Conservation (phyloP, 2,329 filamentous ascomycete genomes). For the Dothideomycetes sp. region DNA sequence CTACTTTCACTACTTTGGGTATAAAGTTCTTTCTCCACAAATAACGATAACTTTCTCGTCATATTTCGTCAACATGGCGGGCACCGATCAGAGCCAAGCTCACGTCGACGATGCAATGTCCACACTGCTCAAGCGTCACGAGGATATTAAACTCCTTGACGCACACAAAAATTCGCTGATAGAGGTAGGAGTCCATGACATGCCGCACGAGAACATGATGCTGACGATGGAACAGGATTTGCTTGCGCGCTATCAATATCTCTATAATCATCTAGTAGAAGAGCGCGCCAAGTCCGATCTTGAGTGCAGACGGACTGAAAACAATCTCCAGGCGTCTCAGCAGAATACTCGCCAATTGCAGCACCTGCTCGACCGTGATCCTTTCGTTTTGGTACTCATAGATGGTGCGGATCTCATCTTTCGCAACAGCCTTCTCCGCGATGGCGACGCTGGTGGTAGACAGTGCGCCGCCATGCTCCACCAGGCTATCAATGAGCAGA, state of each 20-base stretch:
- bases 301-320: not conserved
- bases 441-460: slow-evolving; percentile 41
- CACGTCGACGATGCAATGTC: not conserved
- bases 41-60: too few relatives aligned
- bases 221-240: not conserved
- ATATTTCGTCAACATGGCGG: not conserved
- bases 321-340: not conserved
- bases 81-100: not conserved
- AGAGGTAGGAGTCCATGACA: slow-evolving; percentile 14
- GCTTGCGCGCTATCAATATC: slow-evolving; percentile 1
- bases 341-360: not conserved
- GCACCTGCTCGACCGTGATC: slow-evolving; percentile 30
- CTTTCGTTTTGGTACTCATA: slow-evolving; percentile 49
- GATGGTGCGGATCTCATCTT: slow-evolving; percentile 50
- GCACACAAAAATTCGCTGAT: slow-evolving; percentile 22
- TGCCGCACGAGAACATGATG: too few relatives aligned
- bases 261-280: not conserved
- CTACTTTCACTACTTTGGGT: too few relatives aligned
- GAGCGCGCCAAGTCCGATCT: slow-evolving; percentile 1
- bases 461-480: slow-evolving; percentile 43
- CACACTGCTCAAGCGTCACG: not conserved
- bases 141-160: slow-evolving; percentile 14
- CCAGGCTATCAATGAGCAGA: slow-evolving; percentile 35
- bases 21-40: too few relatives aligned
- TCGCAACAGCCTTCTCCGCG: slow-evolving; percentile 15